These are phyloP conservation scores for Wickerhamomyces subpelliculosus DNA, from an alignment of 805 yeast genomes.

Conservation along the genomic window DNA sequence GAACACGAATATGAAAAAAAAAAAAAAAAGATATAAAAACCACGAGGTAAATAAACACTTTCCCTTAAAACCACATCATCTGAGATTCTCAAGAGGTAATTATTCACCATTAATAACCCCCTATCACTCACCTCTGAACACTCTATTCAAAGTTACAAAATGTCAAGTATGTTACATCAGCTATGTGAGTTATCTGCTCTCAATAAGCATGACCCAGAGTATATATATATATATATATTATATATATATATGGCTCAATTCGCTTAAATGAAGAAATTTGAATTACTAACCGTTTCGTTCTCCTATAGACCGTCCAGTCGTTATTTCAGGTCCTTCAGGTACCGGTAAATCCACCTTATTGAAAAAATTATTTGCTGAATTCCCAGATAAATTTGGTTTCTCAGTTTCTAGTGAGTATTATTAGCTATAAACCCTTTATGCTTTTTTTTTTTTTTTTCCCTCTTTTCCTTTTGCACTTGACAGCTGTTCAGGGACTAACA, in stretches of 20 bases:
- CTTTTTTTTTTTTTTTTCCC: too few species aligned
- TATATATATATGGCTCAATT: too few species aligned
- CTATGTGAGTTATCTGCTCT: conserved; percentile 10
- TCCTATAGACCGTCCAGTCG: conserved; percentile 65
- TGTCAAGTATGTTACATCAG: conserved; percentile 17
- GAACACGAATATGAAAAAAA: too few species aligned
- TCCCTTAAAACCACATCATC: too few species aligned
- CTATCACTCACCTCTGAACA: background rate
- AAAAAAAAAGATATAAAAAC: too few species aligned
- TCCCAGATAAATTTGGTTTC: conserved; percentile 86
- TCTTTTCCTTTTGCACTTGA: too few species aligned
- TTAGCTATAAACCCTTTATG: background rate
- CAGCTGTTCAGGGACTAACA: too few species aligned
- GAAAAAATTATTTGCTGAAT: conserved; percentile 85
- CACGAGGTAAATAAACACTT: too few species aligned
- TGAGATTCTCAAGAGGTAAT: too few species aligned
- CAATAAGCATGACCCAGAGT: too few species aligned
- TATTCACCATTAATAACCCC: too few species aligned
- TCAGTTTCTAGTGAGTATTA: conserved; percentile 55
- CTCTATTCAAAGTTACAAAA: background rate
- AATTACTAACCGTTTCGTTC: background rate
- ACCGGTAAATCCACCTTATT: conserved; percentile 93
- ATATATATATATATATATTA: too few species aligned
- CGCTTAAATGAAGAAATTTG: background rate
- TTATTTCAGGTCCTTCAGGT: conserved; percentile 94